Conservation (phyloP, 140 eudicot genomes). For the Cichorium intybus region DNA sequence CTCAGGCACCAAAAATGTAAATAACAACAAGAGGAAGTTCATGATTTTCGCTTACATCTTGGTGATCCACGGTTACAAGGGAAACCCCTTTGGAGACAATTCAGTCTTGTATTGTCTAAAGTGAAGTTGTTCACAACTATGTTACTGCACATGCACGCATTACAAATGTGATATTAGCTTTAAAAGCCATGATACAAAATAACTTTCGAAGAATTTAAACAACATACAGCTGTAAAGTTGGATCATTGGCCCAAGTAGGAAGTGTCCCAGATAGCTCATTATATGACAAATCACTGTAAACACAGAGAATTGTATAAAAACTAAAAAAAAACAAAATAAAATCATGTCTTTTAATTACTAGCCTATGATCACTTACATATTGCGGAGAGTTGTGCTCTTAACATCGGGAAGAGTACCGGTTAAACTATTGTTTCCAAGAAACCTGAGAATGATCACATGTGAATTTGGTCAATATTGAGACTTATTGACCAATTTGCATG, state of each 20-base stretch:
- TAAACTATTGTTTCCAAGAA: constrained; percentile 71
- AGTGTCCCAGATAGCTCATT: constrained; percentile 67
- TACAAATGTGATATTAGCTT: constrained; percentile 5
- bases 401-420: constrained; percentile 56
- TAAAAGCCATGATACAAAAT: background rate
- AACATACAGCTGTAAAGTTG: constrained; percentile 58
- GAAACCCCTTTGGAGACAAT: constrained; percentile 68
- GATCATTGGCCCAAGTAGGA: constrained; percentile 62
- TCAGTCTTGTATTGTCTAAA: constrained; percentile 25
- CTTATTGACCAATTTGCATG: background rate
- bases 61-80: constrained; percentile 67
- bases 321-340: background rate
- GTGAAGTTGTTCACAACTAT: constrained; percentile 59
- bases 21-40: background rate
- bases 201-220: constrained; percentile 8
- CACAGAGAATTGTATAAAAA: background rate
- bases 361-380: constrained; percentile 43
- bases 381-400: constrained; percentile 41
- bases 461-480: background rate
- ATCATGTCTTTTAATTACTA: background rate
- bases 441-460: constrained; percentile 30
- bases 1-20: background rate
- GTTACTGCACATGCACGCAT: constrained; percentile 41
- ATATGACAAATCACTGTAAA: constrained; percentile 86
- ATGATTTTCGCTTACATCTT: constrained; percentile 43